Evolutionary conservation across 768 basidiomycete genomes (phyloP), one percentile per base, ranked within the genome.

Genomic region (Coprinopsis sp.): DNA sequence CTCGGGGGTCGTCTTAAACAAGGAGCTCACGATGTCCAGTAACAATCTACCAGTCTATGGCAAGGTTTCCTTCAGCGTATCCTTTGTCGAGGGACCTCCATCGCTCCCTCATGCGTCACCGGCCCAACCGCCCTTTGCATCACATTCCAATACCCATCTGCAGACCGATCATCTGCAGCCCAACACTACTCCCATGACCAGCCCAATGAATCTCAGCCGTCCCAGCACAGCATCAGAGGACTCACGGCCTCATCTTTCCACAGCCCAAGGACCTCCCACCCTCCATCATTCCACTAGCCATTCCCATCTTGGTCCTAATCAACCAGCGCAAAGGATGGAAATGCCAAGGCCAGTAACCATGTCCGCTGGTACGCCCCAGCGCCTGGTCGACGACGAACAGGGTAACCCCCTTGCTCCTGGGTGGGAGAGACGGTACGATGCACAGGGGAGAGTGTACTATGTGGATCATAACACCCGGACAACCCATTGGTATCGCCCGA

Each of bases 401-500:
- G 77, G 79, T 16, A 72, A 74, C 13, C 75, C 80, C 16, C 69
- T 94, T 27, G 90, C 91, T 0, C 62, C 69, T 19, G 88, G 89
- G 4, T 94, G 89, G 89, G 91, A 94, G 61, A 77, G 88, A 50
- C 80, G 91, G 24, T 69, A 74, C 37, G 91, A 92, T 59, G 70
- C 73, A 18, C 77, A 82, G 46, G 82, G 82, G 3, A 69, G 91
- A 47, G 65, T 78, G 19, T 94, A 94, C 65, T 93, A 87, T 60
- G 89, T 94, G 49, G 91, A 95, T 62, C 92, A 94, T 62, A 84
- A 78, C 55, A 79, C 81, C 4, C 79, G 87, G 49, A 74, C 78
- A 7, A 93, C 91, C 29, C 84, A 87, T 18, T 93, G 91, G 91
- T 75, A 79, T 55, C 76, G 81, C 46, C 84, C 79, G 3, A 55